Evolutionary conservation across 345 rosid species (phyloP).

Genomic region (Erucastrum elatum): DNA sequence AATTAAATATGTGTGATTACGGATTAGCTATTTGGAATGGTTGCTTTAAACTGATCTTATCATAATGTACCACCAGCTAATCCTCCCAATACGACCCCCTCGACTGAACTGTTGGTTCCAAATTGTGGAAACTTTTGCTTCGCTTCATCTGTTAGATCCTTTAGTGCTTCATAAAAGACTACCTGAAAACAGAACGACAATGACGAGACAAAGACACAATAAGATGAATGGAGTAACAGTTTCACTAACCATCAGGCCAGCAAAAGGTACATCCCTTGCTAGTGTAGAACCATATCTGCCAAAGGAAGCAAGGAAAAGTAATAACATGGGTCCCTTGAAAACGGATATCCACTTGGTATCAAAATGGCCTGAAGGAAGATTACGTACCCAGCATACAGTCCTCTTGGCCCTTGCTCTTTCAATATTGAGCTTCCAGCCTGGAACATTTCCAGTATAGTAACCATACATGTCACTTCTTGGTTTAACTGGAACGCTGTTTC

Average conservation of each 20-base stretch:
- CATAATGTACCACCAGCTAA: constrained; percentile 85
- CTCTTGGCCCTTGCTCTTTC: constrained; percentile 83
- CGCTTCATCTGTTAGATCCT: constrained; percentile 60
- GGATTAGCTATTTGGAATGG: background rate
- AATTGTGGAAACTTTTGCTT: constrained; percentile 52
- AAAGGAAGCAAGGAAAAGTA: constrained; percentile 24
- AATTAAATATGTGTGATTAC: background rate
- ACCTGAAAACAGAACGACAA: constrained; percentile 50
- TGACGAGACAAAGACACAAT: constrained; percentile 8
- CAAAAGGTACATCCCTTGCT: constrained; percentile 95
- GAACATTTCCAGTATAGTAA: constrained; percentile 75
- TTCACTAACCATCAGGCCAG: constrained; percentile 78
- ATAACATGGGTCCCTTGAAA: background rate
- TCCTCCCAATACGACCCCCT: constrained; percentile 89
- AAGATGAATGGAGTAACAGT: background rate
- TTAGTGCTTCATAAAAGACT: constrained; percentile 76
- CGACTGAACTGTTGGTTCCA: constrained; percentile 53
- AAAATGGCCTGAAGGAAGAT: background rate
- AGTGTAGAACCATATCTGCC: constrained; percentile 85
- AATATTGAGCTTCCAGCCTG: constrained; percentile 86
- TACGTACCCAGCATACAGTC: constrained; percentile 63
- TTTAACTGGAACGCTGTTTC: constrained; percentile 45
- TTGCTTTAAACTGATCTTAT: constrained; percentile 17
- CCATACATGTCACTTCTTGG: constrained; percentile 47
- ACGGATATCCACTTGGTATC: background rate